Evolutionary conservation across 495 filamentous ascomycete genomes (phyloP).

Genomic region (Lasiosphaeria hispida): DNA sequence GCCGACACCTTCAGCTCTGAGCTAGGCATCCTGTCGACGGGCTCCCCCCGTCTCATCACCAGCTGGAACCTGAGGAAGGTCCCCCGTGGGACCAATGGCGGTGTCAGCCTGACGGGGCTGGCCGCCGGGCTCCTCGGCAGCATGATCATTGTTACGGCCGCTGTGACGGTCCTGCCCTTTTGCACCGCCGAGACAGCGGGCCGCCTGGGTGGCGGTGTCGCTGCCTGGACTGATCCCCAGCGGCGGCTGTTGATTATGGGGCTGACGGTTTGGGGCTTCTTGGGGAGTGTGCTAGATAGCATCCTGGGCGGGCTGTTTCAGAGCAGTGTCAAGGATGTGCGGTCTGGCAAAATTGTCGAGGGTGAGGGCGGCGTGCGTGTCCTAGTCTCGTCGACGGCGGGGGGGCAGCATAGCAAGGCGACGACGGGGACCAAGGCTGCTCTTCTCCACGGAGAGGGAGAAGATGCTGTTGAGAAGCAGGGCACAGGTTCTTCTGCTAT

Average conservation of each 20-base stretch:
- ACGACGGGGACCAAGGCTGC: slow-evolving; percentile 40
- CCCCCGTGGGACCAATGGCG: slow-evolving; percentile 89
- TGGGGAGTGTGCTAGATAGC: slow-evolving; percentile 83
- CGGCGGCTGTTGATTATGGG: slow-evolving; percentile 56
- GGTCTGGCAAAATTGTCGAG: slow-evolving; percentile 84
- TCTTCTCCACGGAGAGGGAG: slow-evolving; percentile 33
- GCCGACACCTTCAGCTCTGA: slow-evolving; percentile 96
- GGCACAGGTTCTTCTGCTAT: slow-evolving; percentile 15
- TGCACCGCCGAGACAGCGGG: slow-evolving; percentile 47
- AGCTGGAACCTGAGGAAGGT: slow-evolving; percentile 71
- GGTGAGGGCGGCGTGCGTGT: slow-evolving; percentile 81
- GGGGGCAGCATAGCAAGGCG: slow-evolving; percentile 16
- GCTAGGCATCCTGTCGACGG: slow-evolving; percentile 82
- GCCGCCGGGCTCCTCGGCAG: slow-evolving; percentile 73
- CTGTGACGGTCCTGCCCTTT: slow-evolving; percentile 66
- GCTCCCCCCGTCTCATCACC: slow-evolving; percentile 79
- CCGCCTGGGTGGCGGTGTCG: slow-evolving; percentile 34
- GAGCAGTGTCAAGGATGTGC: slow-evolving; percentile 78
- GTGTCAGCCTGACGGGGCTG: slow-evolving; percentile 72
- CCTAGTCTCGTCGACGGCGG: slow-evolving; percentile 35
- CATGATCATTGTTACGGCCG: slow-evolving; percentile 63
- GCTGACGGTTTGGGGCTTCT: slow-evolving; percentile 65
- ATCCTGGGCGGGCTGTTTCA: slow-evolving; percentile 83
- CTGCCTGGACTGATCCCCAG: slow-evolving; percentile 47
- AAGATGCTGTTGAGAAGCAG: slow-evolving; percentile 36